Percentiles rank a stretch among this genome's conserved stretches.
Conservation (phyloP, 768 basidiomycete species). For the Candolleomyces aberdarensis region DNA sequence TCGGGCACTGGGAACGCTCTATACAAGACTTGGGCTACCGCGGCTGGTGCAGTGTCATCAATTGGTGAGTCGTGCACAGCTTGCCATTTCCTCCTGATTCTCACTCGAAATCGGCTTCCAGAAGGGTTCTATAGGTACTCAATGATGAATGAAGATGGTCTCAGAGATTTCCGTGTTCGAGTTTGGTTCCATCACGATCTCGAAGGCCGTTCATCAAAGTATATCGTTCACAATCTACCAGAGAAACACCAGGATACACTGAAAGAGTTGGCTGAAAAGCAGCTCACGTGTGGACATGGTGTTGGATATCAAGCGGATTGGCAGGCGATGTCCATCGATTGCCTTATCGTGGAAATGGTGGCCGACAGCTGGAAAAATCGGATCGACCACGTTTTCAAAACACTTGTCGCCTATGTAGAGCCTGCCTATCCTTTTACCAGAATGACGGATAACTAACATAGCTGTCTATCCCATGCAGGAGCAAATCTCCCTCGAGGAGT, state of each 20-base stretch:
- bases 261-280: too few relatives aligned
- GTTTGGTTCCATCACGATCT: constrained; percentile 3
- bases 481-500: background rate
- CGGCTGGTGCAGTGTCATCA: background rate
- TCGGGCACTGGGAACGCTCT: background rate
- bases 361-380: too few relatives aligned
- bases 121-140: background rate
- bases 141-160: too few relatives aligned
- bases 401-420: too few relatives aligned
- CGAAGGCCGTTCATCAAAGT: background rate
- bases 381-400: too few relatives aligned
- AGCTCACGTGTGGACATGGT: background rate
- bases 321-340: too few relatives aligned
- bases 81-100: too few relatives aligned
- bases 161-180: background rate
- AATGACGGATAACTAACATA: background rate
- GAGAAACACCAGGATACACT: too few relatives aligned
- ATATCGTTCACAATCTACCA: background rate
- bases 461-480: background rate
- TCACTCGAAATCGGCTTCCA: background rate
- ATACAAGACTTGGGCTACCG: background rate
- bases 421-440: too few relatives aligned
- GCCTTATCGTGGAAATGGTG: too few relatives aligned
- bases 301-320: too few relatives aligned
- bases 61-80: background rate